Base-by-base conservation (phyloP, 148 eudicot genomes). In the Rhododendron mucronatum region DNA sequence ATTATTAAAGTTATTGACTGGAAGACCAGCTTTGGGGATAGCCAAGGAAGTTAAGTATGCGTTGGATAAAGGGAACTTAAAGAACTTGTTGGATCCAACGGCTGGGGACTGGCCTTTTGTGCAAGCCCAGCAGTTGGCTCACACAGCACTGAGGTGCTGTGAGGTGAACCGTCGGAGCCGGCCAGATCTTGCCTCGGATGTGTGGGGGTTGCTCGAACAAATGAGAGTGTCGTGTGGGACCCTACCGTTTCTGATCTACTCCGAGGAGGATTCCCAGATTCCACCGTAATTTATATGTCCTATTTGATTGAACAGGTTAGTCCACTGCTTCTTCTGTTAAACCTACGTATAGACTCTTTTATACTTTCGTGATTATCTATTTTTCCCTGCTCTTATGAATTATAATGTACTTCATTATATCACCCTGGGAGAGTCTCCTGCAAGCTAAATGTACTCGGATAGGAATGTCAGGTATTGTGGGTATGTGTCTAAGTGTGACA, bases 21-120 rank as follows among this genome's bases (percentile, higher is more conserved):
- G 98, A 50, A 94, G 82, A 85, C 86, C 94, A 3, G 94, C 95
- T 20, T 13, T 89, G 82, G 98, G 98, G 76, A 91, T 95, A 79
- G 73, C 85, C 11, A 92, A 87, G 88, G 95, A 95, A 89, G 96
- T 97, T 44, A 91, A 92, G 82, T 87, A 71, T 87, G 98, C 98
- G 63, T 61, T 95, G 57, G 91, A 88, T 78, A 89, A 91, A 9
- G 96, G 92, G 83, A 89, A 87, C 78, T 91, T 97, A 51, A 89
- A 90, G 37, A 75, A 80, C 82, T 7, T 95, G 65, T 84, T 97
- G 85, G 99, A 97, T 86, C 87, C 92, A 18, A 91, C 96, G 30
- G 99, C 96, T 86, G 99, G 99, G 44, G 98, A 97, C 84, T 97
- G 99, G 99, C 98, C 99, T 23, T 95, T 94, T 90, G 93, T 78